Percentiles rank a stretch among this genome's conserved stretches.
These are phyloP conservation scores for Penicillium sp. DNA, from an alignment of 2,329 filamentous ascomycete species.

Conservation along the genomic window DNA sequence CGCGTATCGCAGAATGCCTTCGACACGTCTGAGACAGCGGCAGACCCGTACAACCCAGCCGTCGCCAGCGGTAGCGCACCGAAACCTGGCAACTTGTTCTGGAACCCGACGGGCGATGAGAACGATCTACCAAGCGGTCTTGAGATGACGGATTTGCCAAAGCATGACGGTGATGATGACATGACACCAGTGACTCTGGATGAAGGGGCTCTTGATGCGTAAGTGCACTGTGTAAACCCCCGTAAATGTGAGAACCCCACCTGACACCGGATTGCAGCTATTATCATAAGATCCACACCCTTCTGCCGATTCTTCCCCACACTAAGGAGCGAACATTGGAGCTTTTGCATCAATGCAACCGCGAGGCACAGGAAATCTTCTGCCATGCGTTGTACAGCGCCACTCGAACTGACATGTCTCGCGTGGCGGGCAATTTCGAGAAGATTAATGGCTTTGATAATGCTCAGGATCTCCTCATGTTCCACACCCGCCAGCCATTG, in stretches of 20 bases:
- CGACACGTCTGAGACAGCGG: conserved; percentile 26
- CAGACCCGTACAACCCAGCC: conserved; percentile 28
- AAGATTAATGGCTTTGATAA: conserved; percentile 33
- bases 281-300: conserved; percentile 34
- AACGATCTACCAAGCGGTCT: conserved; percentile 27
- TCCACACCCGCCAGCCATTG: conserved; percentile 33
- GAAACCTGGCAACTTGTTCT: conserved; percentile 34
- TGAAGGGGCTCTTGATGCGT: conserved; percentile 35
- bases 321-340: conserved; percentile 32
- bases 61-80: conserved; percentile 31
- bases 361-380: conserved; percentile 36
- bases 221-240: conserved; percentile 14
- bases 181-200: conserved; percentile 32
- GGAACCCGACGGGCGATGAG: conserved; percentile 29
- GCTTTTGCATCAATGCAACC: conserved; percentile 33
- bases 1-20: conserved; percentile 31
- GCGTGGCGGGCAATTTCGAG: conserved; percentile 28
- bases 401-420: conserved; percentile 32
- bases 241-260: not conserved
- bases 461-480: conserved; percentile 34
- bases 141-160: conserved; percentile 27
- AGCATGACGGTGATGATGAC: conserved; percentile 28
- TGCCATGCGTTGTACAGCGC: conserved; percentile 34
- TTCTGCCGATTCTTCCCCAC: conserved; percentile 36
- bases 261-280: conserved; percentile 27